A percentile compares a stretch with the other conserved stretches of the same genome.
Conservation (phyloP, 139 green algal species). For the Coelastrella sp. region DNA sequence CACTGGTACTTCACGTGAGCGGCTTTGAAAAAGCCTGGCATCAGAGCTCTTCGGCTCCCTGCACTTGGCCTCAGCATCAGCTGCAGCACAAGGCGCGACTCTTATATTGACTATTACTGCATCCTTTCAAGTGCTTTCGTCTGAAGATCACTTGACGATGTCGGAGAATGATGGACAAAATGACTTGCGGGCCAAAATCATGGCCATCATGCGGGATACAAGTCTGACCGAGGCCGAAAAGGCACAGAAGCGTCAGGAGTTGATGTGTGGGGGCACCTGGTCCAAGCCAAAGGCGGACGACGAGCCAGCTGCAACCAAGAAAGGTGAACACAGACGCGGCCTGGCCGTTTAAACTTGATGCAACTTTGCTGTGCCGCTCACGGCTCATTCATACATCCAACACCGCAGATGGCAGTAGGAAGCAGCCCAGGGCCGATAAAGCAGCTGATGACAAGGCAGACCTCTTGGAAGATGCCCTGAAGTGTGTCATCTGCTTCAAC, state of each 20-base stretch:
- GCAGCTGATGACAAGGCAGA: background rate
- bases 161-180: conserved; percentile 9
- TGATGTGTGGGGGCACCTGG: conserved; percentile 79
- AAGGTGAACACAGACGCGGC: background rate
- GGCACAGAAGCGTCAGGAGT: conserved; percentile 77
- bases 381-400: background rate
- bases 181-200: conserved; percentile 60
- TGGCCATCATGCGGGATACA: conserved; percentile 81
- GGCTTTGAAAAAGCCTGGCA: no score
- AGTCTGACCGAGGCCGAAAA: conserved; percentile 89
- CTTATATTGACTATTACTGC: background rate
- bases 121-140: no score
- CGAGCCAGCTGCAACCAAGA: conserved; percentile 45
- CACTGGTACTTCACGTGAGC: no score
- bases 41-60: no score
- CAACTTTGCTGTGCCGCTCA: background rate
- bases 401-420: conserved; percentile 1
- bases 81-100: background rate
- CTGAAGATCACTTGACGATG: background rate
- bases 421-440: background rate
- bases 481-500: conserved; percentile 91
- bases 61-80: background rate
- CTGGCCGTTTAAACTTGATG: background rate
- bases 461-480: conserved; percentile 87
- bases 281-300: conserved; percentile 40